Percentiles rank a stretch among this genome's conserved stretches.
Conservation (phyloP, 2,329 filamentous ascomycete genomes). For the Neonectria faginata region DNA sequence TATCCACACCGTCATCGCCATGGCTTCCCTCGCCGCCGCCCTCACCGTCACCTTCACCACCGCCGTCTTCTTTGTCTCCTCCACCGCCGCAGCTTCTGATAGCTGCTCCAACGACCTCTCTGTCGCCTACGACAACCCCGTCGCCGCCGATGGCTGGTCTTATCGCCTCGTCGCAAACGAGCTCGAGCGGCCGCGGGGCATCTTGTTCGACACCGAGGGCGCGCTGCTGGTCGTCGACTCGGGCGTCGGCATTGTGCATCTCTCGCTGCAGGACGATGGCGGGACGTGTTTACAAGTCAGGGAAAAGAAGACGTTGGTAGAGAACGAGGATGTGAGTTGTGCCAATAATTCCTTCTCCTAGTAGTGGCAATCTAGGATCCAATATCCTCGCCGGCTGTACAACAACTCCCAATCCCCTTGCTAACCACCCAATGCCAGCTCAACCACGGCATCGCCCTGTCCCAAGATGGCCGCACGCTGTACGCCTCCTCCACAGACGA, state of each 20-base stretch:
- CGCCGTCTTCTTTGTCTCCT: neutral
- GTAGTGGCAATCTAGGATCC: neutral
- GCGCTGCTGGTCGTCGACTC: constrained; percentile 60
- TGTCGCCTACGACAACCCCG: constrained; percentile 52
- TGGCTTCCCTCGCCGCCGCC: constrained; percentile 15
- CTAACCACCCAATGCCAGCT: constrained; percentile 51
- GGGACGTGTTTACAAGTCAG: constrained; percentile 56
- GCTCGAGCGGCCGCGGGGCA: constrained; percentile 56
- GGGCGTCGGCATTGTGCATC: constrained; percentile 55
- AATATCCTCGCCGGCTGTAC: too few species aligned
- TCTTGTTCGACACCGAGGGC: constrained; percentile 60
- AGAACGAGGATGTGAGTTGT: constrained; percentile 50
- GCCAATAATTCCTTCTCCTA: neutral
- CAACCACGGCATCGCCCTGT: constrained; percentile 68
- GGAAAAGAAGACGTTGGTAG: constrained; percentile 52
- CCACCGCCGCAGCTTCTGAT: neutral
- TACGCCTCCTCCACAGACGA: constrained; percentile 68
- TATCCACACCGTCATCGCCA: constrained; percentile 1
- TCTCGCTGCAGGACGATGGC: constrained; percentile 56
- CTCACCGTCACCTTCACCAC: neutral
- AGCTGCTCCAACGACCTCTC: constrained; percentile 52
- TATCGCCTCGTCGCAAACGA: constrained; percentile 57
- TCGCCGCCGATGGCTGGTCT: constrained; percentile 57
- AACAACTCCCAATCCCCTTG: too few species aligned
- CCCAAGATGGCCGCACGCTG: constrained; percentile 63